These are phyloP conservation scores for Oehlia diaphana DNA, from an alignment of 192 early-diverging fungal genomes.

Conservation along the genomic window DNA sequence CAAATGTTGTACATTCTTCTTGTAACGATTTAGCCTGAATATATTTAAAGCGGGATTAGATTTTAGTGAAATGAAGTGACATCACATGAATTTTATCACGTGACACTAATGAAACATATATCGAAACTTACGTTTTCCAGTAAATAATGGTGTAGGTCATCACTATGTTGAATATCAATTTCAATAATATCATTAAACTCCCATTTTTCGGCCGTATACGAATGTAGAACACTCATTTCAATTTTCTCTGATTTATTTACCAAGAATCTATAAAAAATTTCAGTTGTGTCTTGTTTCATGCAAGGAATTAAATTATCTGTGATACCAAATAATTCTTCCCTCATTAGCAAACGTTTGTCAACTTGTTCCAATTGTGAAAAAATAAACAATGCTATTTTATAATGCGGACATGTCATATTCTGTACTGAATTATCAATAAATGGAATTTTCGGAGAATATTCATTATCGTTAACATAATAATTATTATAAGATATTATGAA, in stretches of 20 bases:
- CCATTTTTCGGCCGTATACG: conserved; percentile 48
- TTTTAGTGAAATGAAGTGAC: too few species aligned
- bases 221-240: conserved; percentile 23
- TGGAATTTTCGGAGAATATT: not conserved
- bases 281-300: conserved; percentile 38
- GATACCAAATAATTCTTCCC: conserved; percentile 57
- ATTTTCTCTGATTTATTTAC: conserved; percentile 22
- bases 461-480: too few species aligned
- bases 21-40: not conserved
- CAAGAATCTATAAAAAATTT: conserved; percentile 50
- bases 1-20: conserved; percentile 32
- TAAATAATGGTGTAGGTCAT: conserved; percentile 19
- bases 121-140: conserved; percentile 34
- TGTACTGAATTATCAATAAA: not conserved
- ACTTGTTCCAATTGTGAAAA: conserved; percentile 42
- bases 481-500: not conserved
- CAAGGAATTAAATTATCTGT: conserved; percentile 54
- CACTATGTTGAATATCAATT: not conserved
- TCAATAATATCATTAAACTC: conserved; percentile 53
- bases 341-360: conserved; percentile 47
- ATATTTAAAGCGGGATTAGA: too few species aligned
- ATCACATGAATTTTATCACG: too few species aligned
- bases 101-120: too few species aligned
- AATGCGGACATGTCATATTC: conserved; percentile 27
- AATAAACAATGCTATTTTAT: conserved; percentile 50